Evolutionary conservation across 2,329 filamentous ascomycete genomes (phyloP).

Genomic region (Diaporthe destruens): DNA sequence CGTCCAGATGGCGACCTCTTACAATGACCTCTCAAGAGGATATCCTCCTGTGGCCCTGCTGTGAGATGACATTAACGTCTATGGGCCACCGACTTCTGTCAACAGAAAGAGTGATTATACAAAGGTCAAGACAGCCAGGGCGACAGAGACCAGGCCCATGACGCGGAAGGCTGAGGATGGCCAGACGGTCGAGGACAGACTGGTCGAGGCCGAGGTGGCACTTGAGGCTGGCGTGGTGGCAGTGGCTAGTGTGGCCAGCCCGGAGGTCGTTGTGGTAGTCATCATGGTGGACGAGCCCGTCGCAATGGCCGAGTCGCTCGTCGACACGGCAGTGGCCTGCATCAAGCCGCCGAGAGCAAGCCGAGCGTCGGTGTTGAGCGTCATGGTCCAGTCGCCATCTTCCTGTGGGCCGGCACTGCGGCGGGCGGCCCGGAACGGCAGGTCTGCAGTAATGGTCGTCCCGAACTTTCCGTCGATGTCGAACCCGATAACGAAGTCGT

Average conservation of each 20-base stretch:
- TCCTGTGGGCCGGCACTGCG: conserved; percentile 25
- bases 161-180: conserved; percentile 14
- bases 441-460: conserved; percentile 37
- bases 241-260: neutral
- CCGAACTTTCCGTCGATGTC: conserved; percentile 39
- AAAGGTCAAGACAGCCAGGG: conserved; percentile 26
- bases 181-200: conserved; percentile 9
- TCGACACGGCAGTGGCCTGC: conserved; percentile 6
- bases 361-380: conserved; percentile 23
- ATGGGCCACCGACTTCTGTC: neutral
- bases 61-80: neutral
- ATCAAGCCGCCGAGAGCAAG: conserved; percentile 17
- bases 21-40: neutral
- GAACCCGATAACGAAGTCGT: conserved; percentile 29
- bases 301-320: neutral
- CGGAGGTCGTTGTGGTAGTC: neutral
- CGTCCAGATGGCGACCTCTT: neutral
- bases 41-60: neutral
- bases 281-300: conserved; percentile 8
- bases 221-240: conserved; percentile 8
- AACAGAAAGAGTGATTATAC: neutral
- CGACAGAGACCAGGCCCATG: conserved; percentile 5
- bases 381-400: conserved; percentile 26
- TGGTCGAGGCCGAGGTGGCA: neutral
- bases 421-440: conserved; percentile 25